phyloP scores from a whole-genome alignment of 2,329 filamentous ascomycete species.

The Fonsecaea pugnacius region DNA sequence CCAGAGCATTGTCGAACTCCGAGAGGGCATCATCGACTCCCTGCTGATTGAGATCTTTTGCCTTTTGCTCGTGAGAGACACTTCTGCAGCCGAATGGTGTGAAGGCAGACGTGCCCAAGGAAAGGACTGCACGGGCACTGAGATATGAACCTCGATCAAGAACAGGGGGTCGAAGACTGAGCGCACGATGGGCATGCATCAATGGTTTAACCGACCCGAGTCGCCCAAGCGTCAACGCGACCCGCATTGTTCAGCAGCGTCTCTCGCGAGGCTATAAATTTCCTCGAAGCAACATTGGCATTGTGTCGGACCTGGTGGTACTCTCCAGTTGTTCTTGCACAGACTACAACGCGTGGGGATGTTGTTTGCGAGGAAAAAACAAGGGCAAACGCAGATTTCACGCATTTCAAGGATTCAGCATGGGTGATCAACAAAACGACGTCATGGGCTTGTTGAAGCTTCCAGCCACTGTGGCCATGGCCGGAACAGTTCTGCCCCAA shows the following conservation, averaged over 20 bases:
- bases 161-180: not conserved
- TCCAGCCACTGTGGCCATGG: slow-evolving; percentile 5
- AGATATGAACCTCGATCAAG: not conserved
- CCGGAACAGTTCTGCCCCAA: slow-evolving; percentile 14
- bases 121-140: not conserved
- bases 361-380: not conserved
- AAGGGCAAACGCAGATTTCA: not conserved
- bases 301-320: not conserved
- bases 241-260: slow-evolving; percentile 2
- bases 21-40: slow-evolving; percentile 35
- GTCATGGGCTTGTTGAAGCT: slow-evolving; percentile 1
- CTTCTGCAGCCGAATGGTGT: slow-evolving; percentile 4
- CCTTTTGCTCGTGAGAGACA: slow-evolving; percentile 30
- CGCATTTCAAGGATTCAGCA: slow-evolving; percentile 3
- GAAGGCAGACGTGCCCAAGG: not conserved
- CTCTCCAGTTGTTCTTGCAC: not conserved
- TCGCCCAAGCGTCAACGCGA: not conserved
- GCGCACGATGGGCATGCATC: not conserved
- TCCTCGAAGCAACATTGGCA: not conserved
- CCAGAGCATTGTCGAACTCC: slow-evolving; percentile 39
- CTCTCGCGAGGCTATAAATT: not conserved
- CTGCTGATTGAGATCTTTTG: slow-evolving; percentile 37
- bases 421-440: slow-evolving; percentile 1
- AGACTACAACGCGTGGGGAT: not conserved
- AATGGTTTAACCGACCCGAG: slow-evolving; percentile 9